Conservation (phyloP, 2,329 filamentous ascomycete species). For the Aspergillus floridensis region DNA sequence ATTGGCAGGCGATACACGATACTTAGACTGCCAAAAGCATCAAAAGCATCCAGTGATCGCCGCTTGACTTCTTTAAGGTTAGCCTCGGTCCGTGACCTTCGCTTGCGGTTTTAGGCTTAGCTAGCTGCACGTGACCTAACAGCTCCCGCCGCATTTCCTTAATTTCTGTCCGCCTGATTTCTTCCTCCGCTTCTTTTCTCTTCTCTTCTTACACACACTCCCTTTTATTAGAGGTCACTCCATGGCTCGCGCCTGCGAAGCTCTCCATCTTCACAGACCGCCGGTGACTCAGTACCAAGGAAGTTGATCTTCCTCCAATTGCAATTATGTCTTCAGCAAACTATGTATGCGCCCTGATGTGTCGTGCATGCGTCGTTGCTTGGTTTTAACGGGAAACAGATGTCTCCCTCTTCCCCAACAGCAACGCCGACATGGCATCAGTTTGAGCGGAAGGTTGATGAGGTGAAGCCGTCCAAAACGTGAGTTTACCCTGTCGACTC, state of each 20-base stretch:
- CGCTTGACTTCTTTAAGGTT: conserved; percentile 24
- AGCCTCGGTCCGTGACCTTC: conserved; percentile 29
- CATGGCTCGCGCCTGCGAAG: conserved; percentile 38
- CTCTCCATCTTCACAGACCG: conserved; percentile 34
- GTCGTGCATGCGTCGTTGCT: conserved; percentile 30
- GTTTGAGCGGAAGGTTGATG: conserved; percentile 79
- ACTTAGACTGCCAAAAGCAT: background rate
- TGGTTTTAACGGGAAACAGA: conserved; percentile 49
- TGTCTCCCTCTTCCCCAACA: conserved; percentile 69
- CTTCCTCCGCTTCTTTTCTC: conserved; percentile 19
- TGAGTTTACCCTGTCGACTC: conserved; percentile 50
- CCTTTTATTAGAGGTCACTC: conserved; percentile 13
- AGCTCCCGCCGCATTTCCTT: conserved; percentile 19
- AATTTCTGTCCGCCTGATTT: conserved; percentile 11
- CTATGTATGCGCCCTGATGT: conserved; percentile 41
- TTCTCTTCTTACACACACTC: conserved; percentile 16
- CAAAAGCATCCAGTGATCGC: conserved; percentile 7
- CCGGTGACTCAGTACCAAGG: conserved; percentile 20
- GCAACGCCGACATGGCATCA: conserved; percentile 67
- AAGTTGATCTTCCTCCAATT: conserved; percentile 15
- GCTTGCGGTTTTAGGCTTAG: conserved; percentile 26
- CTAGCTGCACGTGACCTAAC: conserved; percentile 20
- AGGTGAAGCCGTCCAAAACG: conserved; percentile 86
- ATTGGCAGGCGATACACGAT: background rate
- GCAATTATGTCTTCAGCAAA: conserved; percentile 41